Base-by-base conservation (phyloP, 495 filamentous ascomycete species). In the Podospora pseudocomata region DNA sequence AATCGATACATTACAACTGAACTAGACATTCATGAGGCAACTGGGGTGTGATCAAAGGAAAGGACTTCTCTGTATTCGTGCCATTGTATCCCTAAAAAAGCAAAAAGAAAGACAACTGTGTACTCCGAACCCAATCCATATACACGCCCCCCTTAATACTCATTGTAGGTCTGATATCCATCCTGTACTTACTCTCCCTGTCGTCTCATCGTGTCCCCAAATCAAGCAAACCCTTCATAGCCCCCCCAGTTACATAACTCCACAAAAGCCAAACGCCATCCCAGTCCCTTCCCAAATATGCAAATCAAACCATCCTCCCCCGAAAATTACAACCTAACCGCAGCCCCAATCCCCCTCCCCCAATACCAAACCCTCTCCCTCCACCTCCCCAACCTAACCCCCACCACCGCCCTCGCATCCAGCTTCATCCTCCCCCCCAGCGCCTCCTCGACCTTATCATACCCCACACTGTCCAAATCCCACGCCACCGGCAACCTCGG, bases 401-500 rank as follows among this genome's bases (percentile, higher is more conserved):
- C 86, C 18, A 94, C 88, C 39, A 85, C 80, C 6, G 93, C 95
- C 67, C 83, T 81, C n/a, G 93, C 90, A 78, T 93, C 90, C 68
- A 99, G 75, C 76, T 89, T 89, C 71, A 97, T 76, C 30, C 79
- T 81, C 0, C 94, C 92, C 13, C 94, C 92, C n/a, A 99, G 76
- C n/a, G 95, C 94, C 72, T 87, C 87, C 71, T 82, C 87, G 32
- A 99, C 79, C 44, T 88, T 89, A 27, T 91, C 90, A 76, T 94
- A 96, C 2, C 94, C 95, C 55, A 96, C 87, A 13, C 89, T 88
- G 16, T 85, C 89, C 1, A 94, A 65, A 57, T 85, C 86, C 87
- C 94, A 90, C 30, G 90, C 82, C 5, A 97, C 94, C 0, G 95
- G 94, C 60, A 99, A 72, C 66, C 82, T 85, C 3, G 95, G 95